These are phyloP conservation scores for Gossypium davidsonii DNA, from an alignment of 441 rosid genomes.

Conservation along the genomic window DNA sequence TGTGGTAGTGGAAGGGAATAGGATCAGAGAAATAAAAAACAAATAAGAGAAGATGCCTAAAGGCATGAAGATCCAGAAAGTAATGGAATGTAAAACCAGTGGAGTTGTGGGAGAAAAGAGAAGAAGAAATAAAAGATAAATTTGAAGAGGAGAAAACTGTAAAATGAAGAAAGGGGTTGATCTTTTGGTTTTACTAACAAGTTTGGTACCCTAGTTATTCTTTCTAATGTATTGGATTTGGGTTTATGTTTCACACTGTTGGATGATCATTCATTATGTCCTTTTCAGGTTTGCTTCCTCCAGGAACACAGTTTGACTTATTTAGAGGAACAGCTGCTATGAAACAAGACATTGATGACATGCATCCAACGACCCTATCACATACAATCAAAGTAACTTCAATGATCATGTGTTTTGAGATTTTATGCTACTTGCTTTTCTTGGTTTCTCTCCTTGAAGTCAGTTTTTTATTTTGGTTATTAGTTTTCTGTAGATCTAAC, in stretches of 20 bases:
- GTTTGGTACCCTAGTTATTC: not conserved
- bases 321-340: conserved; percentile 98
- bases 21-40: not conserved
- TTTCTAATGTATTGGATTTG: not conserved
- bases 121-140: not conserved
- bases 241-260: not conserved
- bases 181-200: not conserved
- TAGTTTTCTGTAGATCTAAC: not conserved
- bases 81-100: not conserved
- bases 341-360: conserved; percentile 97
- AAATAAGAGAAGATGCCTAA: not conserved
- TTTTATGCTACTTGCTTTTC: not conserved
- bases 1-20: not conserved
- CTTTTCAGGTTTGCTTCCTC: conserved; percentile 82
- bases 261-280: not conserved
- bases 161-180: not conserved
- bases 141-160: not conserved
- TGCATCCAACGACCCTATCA: conserved; percentile 69
- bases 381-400: conserved; percentile 77
- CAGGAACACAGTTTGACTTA: conserved; percentile 98
- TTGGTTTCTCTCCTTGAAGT: not conserved
- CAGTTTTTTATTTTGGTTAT: not conserved
- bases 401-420: not conserved
- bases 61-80: not conserved
- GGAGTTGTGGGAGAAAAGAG: not conserved